Conservation (phyloP, 768 basidiomycete species). For the Pulveroboletus sp. region DNA sequence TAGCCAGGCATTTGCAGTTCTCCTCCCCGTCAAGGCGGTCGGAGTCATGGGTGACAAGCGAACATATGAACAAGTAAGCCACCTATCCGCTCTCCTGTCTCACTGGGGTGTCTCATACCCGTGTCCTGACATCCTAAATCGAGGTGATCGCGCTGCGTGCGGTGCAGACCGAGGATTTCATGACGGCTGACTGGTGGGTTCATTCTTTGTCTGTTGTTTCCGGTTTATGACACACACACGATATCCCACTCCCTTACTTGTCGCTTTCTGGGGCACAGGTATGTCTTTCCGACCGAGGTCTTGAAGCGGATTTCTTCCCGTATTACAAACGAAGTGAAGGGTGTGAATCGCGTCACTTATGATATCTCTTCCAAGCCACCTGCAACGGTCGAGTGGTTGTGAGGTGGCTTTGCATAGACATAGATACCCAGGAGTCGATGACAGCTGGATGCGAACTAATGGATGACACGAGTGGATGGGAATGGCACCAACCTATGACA, state of each 20-base stretch:
- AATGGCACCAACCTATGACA: no score
- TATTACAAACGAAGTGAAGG: constrained; percentile 95
- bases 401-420: background rate
- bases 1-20: constrained; percentile 93
- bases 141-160: constrained; percentile 92
- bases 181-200: constrained; percentile 96
- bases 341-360: constrained; percentile 94
- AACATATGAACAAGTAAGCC: constrained; percentile 85
- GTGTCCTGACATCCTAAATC: constrained; percentile 1
- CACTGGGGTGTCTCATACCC: background rate
- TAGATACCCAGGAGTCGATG: background rate
- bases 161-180: constrained; percentile 98
- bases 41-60: constrained; percentile 96
- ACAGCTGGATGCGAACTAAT: background rate
- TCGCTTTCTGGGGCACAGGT: constrained; percentile 46
- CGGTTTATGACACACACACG: background rate
- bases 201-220: background rate
- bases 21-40: constrained; percentile 93
- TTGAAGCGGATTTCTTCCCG: constrained; percentile 89
- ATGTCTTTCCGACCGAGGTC: constrained; percentile 90
- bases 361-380: constrained; percentile 98
- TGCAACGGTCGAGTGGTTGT: constrained; percentile 54
- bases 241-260: constrained; percentile 14
- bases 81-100: background rate
- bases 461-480: background rate